Conservation (phyloP, 2,329 filamentous ascomycete genomes). For the Clonostachys chloroleuca region DNA sequence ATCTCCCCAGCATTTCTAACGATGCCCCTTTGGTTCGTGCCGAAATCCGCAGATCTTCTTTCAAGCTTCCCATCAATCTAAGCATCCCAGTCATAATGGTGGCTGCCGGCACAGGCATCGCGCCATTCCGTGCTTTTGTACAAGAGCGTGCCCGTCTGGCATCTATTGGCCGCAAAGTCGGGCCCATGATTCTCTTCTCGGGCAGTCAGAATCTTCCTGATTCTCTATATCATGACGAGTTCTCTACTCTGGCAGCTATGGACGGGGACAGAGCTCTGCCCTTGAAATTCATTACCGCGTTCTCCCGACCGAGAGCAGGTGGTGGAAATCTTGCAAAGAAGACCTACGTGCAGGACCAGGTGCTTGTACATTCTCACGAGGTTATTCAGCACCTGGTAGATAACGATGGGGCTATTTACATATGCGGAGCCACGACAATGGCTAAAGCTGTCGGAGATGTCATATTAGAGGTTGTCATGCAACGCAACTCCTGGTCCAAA, state of each 20-base stretch:
- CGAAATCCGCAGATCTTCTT: slow-evolving; percentile 41
- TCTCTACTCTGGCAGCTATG: slow-evolving; percentile 56
- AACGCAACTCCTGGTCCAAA: neutral
- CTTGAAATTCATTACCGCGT: neutral
- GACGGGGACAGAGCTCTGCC: slow-evolving; percentile 72
- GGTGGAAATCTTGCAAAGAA: slow-evolving; percentile 59
- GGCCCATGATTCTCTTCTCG: slow-evolving; percentile 1
- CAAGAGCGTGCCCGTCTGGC: slow-evolving; percentile 3
- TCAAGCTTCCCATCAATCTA: slow-evolving; percentile 32
- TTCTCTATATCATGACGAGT: slow-evolving; percentile 1
- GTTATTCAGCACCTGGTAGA: slow-evolving; percentile 28
- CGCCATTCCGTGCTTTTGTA: slow-evolving; percentile 20
- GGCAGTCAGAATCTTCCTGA: slow-evolving; percentile 10
- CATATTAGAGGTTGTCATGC: neutral
- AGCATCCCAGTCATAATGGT: slow-evolving; percentile 33
- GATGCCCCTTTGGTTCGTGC: slow-evolving; percentile 25
- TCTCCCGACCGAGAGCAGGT: slow-evolving; percentile 18
- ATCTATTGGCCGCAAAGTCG: slow-evolving; percentile 6
- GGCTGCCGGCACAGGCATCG: slow-evolving; percentile 22
- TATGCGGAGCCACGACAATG: slow-evolving; percentile 1
- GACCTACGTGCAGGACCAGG: slow-evolving; percentile 33
- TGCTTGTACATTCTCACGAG: neutral
- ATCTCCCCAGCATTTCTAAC: too few relatives aligned
- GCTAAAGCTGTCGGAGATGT: neutral
- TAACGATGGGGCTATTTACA: neutral